phyloP scores from a whole-genome alignment of 768 basidiomycete species.

The Boletus rubescentipes region DNA sequence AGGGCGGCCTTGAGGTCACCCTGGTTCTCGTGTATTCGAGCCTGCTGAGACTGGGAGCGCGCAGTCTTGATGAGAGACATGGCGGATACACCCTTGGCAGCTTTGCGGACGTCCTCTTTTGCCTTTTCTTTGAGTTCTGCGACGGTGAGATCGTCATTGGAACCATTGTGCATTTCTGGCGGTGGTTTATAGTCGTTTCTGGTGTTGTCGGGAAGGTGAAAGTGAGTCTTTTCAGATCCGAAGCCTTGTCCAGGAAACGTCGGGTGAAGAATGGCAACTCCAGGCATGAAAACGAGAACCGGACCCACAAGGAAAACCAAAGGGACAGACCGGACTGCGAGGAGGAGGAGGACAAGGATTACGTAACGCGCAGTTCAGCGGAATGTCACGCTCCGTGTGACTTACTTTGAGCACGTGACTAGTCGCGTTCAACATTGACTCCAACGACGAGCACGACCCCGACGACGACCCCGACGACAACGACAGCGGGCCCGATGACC shows the following conservation, averaged over 20 bases:
- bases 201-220: constrained; percentile 13
- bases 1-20: constrained; percentile 66
- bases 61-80: constrained; percentile 62
- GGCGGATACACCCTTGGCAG: constrained; percentile 58
- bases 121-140: constrained; percentile 50
- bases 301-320: background rate
- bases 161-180: constrained; percentile 43
- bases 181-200: constrained; percentile 14
- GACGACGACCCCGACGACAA: constrained; percentile 15
- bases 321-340: constrained; percentile 16
- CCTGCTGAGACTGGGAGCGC: constrained; percentile 52
- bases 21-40: constrained; percentile 49
- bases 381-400: background rate
- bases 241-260: constrained; percentile 31
- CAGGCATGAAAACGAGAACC: constrained; percentile 39
- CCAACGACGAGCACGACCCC: constrained; percentile 10
- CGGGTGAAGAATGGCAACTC: constrained; percentile 41
- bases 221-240: constrained; percentile 23
- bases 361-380: constrained; percentile 28
- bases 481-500: background rate
- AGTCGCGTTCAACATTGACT: constrained; percentile 27
- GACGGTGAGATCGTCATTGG: constrained; percentile 35
- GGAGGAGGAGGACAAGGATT: constrained; percentile 19
- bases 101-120: constrained; percentile 47
- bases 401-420: constrained; percentile 25